Percentiles rank a stretch among this genome's conserved stretches.
Conservation (phyloP, 2,329 filamentous ascomycete species). For the Paramyrothecium sp. region DNA sequence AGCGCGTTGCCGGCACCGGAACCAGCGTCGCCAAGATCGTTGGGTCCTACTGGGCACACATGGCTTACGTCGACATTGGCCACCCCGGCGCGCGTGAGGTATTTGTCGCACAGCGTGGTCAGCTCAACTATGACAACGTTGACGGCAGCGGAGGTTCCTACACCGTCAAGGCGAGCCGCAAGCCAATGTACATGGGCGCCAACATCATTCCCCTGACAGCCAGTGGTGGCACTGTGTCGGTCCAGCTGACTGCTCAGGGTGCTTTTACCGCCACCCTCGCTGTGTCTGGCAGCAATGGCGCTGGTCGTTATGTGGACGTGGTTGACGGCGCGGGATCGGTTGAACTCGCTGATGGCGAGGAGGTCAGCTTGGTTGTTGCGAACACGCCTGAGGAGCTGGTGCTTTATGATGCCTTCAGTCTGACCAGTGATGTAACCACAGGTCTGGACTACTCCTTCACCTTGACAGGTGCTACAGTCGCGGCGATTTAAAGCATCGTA, state of each 20-base stretch:
- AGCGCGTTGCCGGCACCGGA: constrained; percentile 30
- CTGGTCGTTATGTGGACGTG: constrained; percentile 33
- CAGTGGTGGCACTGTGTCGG: constrained; percentile 26
- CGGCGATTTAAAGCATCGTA: background rate
- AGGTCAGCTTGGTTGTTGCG: constrained; percentile 43
- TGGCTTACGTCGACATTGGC: constrained; percentile 51
- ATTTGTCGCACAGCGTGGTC: constrained; percentile 32
- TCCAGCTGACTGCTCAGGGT: constrained; percentile 30
- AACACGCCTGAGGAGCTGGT: constrained; percentile 44
- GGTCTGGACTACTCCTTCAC: constrained; percentile 37
- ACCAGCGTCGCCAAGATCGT: constrained; percentile 38
- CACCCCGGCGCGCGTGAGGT: constrained; percentile 36
- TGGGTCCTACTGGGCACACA: constrained; percentile 49
- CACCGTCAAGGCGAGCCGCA: constrained; percentile 38
- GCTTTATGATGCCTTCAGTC: constrained; percentile 41
- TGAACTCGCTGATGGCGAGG: constrained; percentile 34
- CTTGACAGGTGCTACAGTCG: constrained; percentile 26
- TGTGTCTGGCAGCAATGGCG: constrained; percentile 23
- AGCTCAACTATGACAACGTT: constrained; percentile 41
- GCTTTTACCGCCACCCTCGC: constrained; percentile 40
- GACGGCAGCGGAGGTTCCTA: constrained; percentile 36
- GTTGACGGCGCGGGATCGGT: constrained; percentile 31
- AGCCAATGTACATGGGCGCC: constrained; percentile 47
- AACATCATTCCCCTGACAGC: constrained; percentile 45
- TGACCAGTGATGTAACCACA: constrained; percentile 31